phyloP scores from a whole-genome alignment of 768 basidiomycete species.

The Dentipellis sp. region DNA sequence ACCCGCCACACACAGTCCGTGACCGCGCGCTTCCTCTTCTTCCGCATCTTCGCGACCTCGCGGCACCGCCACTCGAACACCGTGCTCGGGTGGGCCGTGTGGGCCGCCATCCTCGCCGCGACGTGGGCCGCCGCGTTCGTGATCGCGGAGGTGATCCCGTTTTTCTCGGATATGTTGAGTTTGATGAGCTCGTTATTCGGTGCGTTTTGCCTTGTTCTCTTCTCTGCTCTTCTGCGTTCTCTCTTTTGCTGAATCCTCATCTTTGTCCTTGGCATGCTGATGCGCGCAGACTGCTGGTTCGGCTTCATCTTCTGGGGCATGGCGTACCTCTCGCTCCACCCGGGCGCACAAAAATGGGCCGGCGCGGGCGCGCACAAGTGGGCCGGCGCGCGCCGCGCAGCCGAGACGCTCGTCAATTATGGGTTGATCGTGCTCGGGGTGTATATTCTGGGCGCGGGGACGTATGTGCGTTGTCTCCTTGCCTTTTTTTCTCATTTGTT shows the following conservation, averaged over 20 bases:
- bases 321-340: constrained; percentile 32
- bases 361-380: constrained; percentile 26
- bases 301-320: constrained; percentile 38
- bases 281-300: constrained; percentile 22
- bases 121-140: constrained; percentile 20
- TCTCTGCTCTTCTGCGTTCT: neutral
- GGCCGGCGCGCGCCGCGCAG: constrained; percentile 21
- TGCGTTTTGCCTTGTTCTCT: constrained; percentile 10
- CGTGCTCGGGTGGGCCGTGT: constrained; percentile 15
- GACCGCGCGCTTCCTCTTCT: constrained; percentile 35
- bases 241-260: neutral
- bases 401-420: constrained; percentile 31
- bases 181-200: constrained; percentile 36
- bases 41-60: constrained; percentile 32
- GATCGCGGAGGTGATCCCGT: constrained; percentile 21
- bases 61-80: constrained; percentile 25
- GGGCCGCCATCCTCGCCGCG: constrained; percentile 18
- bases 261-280: neutral
- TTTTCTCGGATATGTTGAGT: constrained; percentile 31
- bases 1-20: constrained; percentile 22
- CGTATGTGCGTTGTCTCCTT: constrained; percentile 33
- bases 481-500: no score
- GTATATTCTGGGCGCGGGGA: constrained; percentile 30
- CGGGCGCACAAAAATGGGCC: constrained; percentile 26
- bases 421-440: constrained; percentile 27